Evolutionary conservation across 129 eudicot species (phyloP).

Genomic region (Gnaphalium uliginosum): DNA sequence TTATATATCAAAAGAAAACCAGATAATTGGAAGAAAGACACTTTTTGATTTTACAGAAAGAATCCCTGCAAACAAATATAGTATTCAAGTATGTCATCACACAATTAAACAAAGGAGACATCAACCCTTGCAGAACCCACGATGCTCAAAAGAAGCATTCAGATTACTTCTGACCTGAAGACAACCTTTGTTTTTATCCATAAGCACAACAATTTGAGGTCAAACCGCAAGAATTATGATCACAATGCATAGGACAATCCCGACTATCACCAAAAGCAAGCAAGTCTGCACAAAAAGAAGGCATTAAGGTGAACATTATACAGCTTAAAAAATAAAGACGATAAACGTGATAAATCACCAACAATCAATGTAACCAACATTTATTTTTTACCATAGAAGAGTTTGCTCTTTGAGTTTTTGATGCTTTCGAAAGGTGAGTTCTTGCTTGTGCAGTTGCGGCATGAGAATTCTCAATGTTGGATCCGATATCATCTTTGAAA

Average conservation of each 20-base stretch:
- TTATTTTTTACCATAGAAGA: slow-evolving; percentile 78
- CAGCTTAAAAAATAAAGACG: neutral
- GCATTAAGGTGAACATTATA: neutral
- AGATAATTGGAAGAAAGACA: neutral
- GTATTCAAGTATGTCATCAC: slow-evolving; percentile 30
- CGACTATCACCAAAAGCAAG: slow-evolving; percentile 64
- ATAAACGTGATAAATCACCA: neutral
- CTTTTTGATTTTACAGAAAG: slow-evolving; percentile 27
- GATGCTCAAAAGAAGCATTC: slow-evolving; percentile 17
- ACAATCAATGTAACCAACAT: neutral
- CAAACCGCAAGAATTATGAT: slow-evolving; percentile 45
- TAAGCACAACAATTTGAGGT: slow-evolving; percentile 9
- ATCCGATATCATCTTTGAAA: slow-evolving; percentile 82
- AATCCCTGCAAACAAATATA: slow-evolving; percentile 30
- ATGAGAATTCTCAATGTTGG: slow-evolving; percentile 82
- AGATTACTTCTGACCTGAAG: slow-evolving; percentile 7
- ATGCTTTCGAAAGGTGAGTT: slow-evolving; percentile 79
- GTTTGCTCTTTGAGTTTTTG: slow-evolving; percentile 88
- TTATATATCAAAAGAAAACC: neutral
- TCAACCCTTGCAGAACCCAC: slow-evolving; percentile 26
- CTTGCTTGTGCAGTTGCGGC: slow-evolving; percentile 92
- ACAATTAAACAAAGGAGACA: slow-evolving; percentile 24
- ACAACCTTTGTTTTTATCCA: slow-evolving; percentile 6
- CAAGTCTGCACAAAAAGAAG: slow-evolving; percentile 48
- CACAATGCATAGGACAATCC: slow-evolving; percentile 49